Evolutionary conservation across 257 asterid species (phyloP), one percentile per base, ranked within the genome.

Genomic region (Eucommia ulmoides): DNA sequence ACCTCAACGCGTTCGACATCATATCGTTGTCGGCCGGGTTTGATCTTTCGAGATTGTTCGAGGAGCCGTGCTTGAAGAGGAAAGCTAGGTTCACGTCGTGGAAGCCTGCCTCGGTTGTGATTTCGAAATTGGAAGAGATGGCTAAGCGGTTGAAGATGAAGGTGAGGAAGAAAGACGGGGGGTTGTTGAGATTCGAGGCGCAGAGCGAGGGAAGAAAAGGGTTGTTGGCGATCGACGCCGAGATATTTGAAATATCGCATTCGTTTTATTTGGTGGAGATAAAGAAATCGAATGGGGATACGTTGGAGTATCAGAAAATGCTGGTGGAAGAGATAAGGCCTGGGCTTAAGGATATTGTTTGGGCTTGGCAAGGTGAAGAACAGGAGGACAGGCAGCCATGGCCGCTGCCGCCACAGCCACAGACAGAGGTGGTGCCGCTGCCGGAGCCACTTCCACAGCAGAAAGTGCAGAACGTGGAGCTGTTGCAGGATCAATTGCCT

Each of bases 1-100:
- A 70, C 60, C 52, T 80, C 19, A 84, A 88, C 62, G 97, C 97
- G 20, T 88, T 84, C 52, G 93, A 82, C 60, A 72, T 88, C 47
- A 82, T 88, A 42, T 80, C 95, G 33, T 60, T 82, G 23, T 84
- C 82, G 9, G 65, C 79, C 47, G 93, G 94, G 41, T 84, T 84
- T 22, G 85, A 88, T 69, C 59, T 88, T 19, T 70, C 93, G 1
- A 63, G 80, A 54, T 49, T 88, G 65, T 85, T 89, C 16, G 96
- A 78, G 72, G 94, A 80, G 35, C 75, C 82, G 26, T 24, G 68
- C 53, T 2, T 50, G 18, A 74, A 61, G 59, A 81, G 62, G 56
- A 89, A 89, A 73, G 59, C 76, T 24, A 55, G 94, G 56, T 89
- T 85, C 75, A 68, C 88, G 52, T 82, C 93, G 0, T 63, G 80